phyloP scores from a whole-genome alignment of 2,329 filamentous ascomycete genomes.

The Alternaria sp. region DNA sequence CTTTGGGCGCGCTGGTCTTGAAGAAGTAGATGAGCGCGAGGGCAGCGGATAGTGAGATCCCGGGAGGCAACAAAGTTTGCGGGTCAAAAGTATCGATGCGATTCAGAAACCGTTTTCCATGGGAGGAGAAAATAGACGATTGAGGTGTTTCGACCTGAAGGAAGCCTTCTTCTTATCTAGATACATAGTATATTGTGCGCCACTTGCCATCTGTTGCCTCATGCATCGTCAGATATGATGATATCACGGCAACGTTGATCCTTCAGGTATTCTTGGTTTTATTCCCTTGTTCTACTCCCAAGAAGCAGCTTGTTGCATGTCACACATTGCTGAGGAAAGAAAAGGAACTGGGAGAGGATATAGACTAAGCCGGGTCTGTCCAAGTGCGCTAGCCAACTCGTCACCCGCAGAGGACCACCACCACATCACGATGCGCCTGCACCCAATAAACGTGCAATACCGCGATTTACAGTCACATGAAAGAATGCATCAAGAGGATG shows the following conservation, averaged over 20 bases:
- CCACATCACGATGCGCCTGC: neutral
- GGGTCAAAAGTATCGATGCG: conserved; percentile 2
- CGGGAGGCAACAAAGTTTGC: conserved; percentile 6
- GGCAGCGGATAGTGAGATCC: conserved; percentile 2
- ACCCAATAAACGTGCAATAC: neutral
- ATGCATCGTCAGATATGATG: neutral
- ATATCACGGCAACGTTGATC: conserved; percentile 1
- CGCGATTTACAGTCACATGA: neutral
- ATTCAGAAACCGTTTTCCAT: conserved; percentile 7
- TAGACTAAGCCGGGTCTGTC: neutral
- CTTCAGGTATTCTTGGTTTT: neutral
- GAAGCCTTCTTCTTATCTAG: neutral
- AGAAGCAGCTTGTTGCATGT: neutral
- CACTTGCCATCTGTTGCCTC: conserved; percentile 2
- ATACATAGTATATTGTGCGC: neutral
- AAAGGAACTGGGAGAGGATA: neutral
- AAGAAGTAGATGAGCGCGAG: neutral
- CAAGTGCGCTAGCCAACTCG: neutral
- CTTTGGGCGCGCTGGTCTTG: neutral
- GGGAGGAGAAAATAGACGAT: neutral
- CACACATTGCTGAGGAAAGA: neutral
- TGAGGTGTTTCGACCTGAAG: neutral
- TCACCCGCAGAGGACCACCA: neutral
- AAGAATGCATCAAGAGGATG: neutral
- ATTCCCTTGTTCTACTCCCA: neutral